phyloP scores from a whole-genome alignment of 192 early-diverging fungal genomes.

The Podila verticillata region DNA sequence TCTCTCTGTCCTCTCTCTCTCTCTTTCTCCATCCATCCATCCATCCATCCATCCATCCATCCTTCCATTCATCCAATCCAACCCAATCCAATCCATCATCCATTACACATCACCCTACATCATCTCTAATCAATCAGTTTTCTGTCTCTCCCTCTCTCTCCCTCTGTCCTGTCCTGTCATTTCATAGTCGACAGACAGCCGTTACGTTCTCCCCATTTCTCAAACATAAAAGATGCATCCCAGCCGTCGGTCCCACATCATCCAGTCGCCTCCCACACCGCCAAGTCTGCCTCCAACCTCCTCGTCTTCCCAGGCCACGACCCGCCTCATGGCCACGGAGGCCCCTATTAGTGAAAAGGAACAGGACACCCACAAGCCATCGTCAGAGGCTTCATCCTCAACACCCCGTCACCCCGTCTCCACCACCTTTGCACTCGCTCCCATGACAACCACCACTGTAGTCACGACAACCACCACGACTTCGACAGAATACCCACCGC shows the following conservation, averaged over 20 bases:
- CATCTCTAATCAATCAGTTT: neutral
- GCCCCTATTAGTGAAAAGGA: neutral
- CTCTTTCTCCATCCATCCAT: neutral
- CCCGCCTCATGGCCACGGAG: neutral
- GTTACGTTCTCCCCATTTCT: no score
- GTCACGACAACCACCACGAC: constrained; percentile 87
- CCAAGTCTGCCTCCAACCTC: constrained; percentile 27
- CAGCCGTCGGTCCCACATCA: constrained; percentile 10
- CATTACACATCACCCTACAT: neutral
- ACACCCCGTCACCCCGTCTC: constrained; percentile 40
- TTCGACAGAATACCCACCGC: constrained; percentile 81
- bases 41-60: neutral
- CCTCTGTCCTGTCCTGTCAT: neutral
- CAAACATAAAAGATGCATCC: constrained; percentile 20
- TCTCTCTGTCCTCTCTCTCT: neutral
- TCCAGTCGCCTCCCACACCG: constrained; percentile 37
- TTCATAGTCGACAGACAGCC: constrained; percentile 1
- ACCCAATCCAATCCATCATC: no score
- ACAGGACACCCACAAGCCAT: neutral
- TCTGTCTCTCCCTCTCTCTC: neutral
- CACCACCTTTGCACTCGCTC: constrained; percentile 61
- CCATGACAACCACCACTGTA: constrained; percentile 73
- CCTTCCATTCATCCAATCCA: no score
- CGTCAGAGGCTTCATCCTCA: constrained; percentile 4
- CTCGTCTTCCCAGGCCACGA: neutral